A percentile compares a stretch with the other conserved stretches of the same genome.
Evolutionary conservation across 1,284 basidiomycete species (phyloP).

Genomic region (Puccinia novopanici): DNA sequence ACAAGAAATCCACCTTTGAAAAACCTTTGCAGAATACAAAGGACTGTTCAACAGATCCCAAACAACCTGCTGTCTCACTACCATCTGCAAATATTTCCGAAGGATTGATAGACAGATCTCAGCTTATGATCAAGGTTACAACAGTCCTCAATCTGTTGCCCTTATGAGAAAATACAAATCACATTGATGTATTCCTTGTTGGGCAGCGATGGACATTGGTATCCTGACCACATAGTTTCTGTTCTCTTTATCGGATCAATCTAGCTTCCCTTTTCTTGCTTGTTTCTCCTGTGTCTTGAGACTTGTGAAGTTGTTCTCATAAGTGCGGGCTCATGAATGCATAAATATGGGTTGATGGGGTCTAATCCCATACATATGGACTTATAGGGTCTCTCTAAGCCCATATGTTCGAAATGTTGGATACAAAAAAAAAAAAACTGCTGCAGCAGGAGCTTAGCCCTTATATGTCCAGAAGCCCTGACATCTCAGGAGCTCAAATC

Average conservation of each 20-base stretch:
- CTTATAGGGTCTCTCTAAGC: background rate
- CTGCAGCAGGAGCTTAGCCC: background rate
- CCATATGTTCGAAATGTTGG: background rate
- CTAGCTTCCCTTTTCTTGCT: too few species aligned
- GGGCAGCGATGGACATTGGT: conserved; percentile 4
- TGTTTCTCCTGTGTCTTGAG: too few species aligned
- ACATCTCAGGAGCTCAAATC: too few species aligned
- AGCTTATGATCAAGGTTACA: conserved; percentile 8
- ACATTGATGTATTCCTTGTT: conserved; percentile 8
- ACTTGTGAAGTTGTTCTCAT: background rate
- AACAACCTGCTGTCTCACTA: background rate
- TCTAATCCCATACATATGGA: background rate
- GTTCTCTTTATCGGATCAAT: background rate
- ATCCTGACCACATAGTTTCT: background rate
- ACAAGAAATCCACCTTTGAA: background rate
- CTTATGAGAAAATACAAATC: conserved; percentile 28
- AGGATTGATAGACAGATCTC: conserved; percentile 13
- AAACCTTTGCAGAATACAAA: conserved; percentile 8
- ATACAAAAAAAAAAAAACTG: background rate
- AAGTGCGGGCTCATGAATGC: background rate
- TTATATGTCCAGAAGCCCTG: background rate
- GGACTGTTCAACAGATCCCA: background rate
- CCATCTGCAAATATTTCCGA: background rate
- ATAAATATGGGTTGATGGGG: background rate
- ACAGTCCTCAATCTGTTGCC: background rate